Base-by-base conservation (phyloP, 1,284 basidiomycete genomes). In the Fomitiporia mediterranea region DNA sequence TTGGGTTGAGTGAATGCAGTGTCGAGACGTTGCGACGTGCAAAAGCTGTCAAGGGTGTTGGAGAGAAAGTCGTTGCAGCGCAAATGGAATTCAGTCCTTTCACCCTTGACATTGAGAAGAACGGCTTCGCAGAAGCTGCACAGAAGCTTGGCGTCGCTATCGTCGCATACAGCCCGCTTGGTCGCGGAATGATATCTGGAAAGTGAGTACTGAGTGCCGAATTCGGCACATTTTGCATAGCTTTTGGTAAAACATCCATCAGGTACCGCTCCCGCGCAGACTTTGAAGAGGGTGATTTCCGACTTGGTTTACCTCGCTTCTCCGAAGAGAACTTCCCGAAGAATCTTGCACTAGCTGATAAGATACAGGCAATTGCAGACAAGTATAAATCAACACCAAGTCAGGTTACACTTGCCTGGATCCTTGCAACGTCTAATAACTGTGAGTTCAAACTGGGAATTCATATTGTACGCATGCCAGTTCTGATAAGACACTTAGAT, bases 331-430 rank as follows among this genome's bases (percentile, higher is more conserved):
- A 76, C 59, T 70, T 74, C 32, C 58, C 62, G 11, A 67, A 72
- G 61, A 76, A 76, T 61, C 59, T 74, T 34, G 58, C 65, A 28
- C 62, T 75, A 6, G 70, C 69, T 0, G 63, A 72, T n/a, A 66
- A 69, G 47, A 57, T 76, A 28, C 55, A 56, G 1, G 49, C 44
- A 3, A 50, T 71, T 44, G 69, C 69, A 0, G 40, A 65, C 21
- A 62, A 62, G 53, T 68, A 69, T 56, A 56, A 57, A 17, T 59
- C 65, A 23, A 71, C 73, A 1, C 52, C 72, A 0, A 65, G 70
- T 0, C 74, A 76, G 62, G 60, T 75, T n/a, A 63, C 68, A 1
- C 66, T 77, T 4, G 73, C 75, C 1, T 77, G 75, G 75, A 51
- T 72, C 27, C 59, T 67, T n/a, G 62, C 63, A 1, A 23, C 42